These are phyloP conservation scores for Botrytis byssoidea DNA, from an alignment of 2,329 filamentous ascomycete genomes.

Conservation along the genomic window DNA sequence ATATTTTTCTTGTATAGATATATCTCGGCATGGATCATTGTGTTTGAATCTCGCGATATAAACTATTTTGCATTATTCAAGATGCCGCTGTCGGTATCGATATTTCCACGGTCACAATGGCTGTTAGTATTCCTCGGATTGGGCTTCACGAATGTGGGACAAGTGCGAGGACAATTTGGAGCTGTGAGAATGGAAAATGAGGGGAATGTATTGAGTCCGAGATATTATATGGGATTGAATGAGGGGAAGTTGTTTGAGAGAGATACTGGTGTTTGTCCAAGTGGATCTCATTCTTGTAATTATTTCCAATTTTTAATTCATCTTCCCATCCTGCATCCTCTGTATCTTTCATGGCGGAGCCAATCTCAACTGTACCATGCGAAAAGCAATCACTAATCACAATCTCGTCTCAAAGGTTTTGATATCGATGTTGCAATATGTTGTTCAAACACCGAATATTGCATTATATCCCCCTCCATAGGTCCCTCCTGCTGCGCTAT, in stretches of 20 bases:
- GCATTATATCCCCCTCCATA: slow-evolving; percentile 43
- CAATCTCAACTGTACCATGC: neutral
- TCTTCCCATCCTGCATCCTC: neutral
- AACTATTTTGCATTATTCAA: neutral
- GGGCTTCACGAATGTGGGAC: neutral
- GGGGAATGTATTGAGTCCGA: slow-evolving; percentile 28
- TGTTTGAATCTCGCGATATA: neutral
- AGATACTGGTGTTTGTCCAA: slow-evolving; percentile 26
- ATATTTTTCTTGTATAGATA: neutral
- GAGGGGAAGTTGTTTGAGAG: slow-evolving; percentile 23
- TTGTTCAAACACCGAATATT: slow-evolving; percentile 48
- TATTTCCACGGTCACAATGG: neutral
- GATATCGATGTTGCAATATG: slow-evolving; percentile 44
- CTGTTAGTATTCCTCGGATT: neutral
- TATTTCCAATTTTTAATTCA: neutral
- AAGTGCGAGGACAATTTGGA: slow-evolving; percentile 9
- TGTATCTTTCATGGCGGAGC: neutral
- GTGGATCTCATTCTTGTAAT: slow-evolving; percentile 34
- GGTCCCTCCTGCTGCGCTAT: slow-evolving; percentile 44
- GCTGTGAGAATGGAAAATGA: slow-evolving; percentile 3
- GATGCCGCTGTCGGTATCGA: neutral
- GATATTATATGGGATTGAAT: slow-evolving; percentile 30
- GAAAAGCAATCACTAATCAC: neutral
- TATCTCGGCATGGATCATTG: neutral
- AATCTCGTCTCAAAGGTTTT: slow-evolving; percentile 39